Evolutionary conservation across 192 early-diverging fungal genomes (phyloP).

Genomic region (Mortierella alpina): DNA sequence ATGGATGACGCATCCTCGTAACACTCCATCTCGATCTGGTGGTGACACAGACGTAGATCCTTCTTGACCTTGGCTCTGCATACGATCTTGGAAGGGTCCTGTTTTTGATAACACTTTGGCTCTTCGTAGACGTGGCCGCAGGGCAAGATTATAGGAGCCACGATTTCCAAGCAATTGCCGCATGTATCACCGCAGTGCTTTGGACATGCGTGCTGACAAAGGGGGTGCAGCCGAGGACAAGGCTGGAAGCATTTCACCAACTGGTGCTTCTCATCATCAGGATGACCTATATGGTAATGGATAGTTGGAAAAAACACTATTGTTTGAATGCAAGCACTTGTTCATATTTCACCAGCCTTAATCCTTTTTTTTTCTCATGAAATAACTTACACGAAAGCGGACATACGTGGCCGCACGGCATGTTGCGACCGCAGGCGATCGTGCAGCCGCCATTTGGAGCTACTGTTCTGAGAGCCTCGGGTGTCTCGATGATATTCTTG

Average conservation of each 20-base stretch:
- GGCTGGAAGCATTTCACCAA: slow-evolving; percentile 55
- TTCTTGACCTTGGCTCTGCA: slow-evolving; percentile 30
- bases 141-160: slow-evolving; percentile 17
- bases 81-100: slow-evolving; percentile 17
- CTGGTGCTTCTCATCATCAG: slow-evolving; percentile 59
- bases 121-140: slow-evolving; percentile 40
- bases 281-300: slow-evolving; percentile 46
- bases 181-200: slow-evolving; percentile 62
- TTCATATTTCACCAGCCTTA: neutral
- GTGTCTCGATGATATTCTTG: slow-evolving; percentile 22
- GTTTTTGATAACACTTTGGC: slow-evolving; percentile 30
- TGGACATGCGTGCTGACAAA: slow-evolving; percentile 60
- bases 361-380: neutral
- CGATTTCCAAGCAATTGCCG: slow-evolving; percentile 48
- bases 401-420: slow-evolving; percentile 64
- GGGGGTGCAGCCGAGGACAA: slow-evolving; percentile 52
- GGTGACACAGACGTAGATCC: slow-evolving; percentile 55
- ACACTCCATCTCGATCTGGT: slow-evolving; percentile 50
- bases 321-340: neutral
- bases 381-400: slow-evolving; percentile 49
- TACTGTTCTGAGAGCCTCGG: slow-evolving; percentile 41
- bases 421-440: slow-evolving; percentile 44
- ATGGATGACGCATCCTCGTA: neutral
- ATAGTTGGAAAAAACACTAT: neutral
- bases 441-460: slow-evolving; percentile 67